Evolutionary conservation across 2,329 filamentous ascomycete genomes (phyloP), one percentile per base, ranked within the genome.

Genomic region (Exophiala bonariae): DNA sequence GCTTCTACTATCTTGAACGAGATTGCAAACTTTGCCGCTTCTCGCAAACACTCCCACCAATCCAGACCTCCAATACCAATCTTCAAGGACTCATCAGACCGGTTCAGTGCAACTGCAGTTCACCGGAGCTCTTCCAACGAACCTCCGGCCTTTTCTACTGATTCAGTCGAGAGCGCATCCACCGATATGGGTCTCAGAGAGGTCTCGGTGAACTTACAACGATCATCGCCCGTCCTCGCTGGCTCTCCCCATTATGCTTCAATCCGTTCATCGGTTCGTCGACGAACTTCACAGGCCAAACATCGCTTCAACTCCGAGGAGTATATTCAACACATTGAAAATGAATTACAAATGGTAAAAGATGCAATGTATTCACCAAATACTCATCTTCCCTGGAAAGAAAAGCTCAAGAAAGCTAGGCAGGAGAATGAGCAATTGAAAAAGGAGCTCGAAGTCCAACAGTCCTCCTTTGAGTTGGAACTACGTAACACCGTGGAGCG

Each of bases 241-340:
- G 23, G 23, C 23, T 62, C 60, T 14, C 57, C 59, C 19, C 43
- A 51, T 23, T 49, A 39, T 30, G 34, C 41, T 17, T 47, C 50
- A 6, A 39, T 53, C 16, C 49, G 59, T 20, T 16, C 37, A 14
- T 50, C 46, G 20, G 18, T 39, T 20, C 49, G 54, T 10, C 52
- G 52, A 16, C 34, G 52, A 44, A 33, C 50, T 28, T 44, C 52
- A 49, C 39, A 49, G 28, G 23, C 46, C 22, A 58, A 50, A 26
- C 39, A 66, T 14, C 68, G 65, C 50, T 67, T 65, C 42, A 71
- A 74, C 49, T 65, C 67, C 8, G 63, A 68, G 19, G 65, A 68
- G 45, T 75, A 77, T 56, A 73, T 77, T 49, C 72, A 76, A 40
- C 72, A 75, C 57, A 67, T 77, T 10, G 74, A 77, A 47, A 61